phyloP scores from a whole-genome alignment of 352 stramenopile genomes.

The Pythium vanterpoolii region DNA sequence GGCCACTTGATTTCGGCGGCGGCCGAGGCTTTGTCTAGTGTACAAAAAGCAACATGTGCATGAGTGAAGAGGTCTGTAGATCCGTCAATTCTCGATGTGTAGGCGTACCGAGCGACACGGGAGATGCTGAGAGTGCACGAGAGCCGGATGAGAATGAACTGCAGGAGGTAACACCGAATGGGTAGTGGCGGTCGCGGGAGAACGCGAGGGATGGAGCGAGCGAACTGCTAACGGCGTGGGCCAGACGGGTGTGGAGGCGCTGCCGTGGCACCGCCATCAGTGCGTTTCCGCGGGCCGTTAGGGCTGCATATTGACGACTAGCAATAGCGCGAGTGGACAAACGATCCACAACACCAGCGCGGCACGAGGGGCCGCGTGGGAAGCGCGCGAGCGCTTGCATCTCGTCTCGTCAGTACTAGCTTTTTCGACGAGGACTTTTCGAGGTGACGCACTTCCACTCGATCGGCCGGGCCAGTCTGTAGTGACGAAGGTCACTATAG shows the following conservation, averaged over 20 bases:
- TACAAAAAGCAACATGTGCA: no score
- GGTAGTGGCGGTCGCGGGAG: background rate
- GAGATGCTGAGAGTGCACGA: background rate
- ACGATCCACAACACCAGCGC: background rate
- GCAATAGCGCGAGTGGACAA: background rate
- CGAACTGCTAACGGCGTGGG: background rate
- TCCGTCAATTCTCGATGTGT: no score
- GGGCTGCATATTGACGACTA: background rate
- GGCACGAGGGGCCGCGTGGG: constrained; percentile 8
- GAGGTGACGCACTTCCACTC: constrained; percentile 15
- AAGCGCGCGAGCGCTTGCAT: constrained; percentile 16
- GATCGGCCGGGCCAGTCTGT: background rate
- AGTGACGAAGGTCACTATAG: constrained; percentile 14
- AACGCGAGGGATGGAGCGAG: background rate
- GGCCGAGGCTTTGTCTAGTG: background rate
- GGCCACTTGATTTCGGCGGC: constrained; percentile 17
- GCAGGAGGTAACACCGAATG: background rate
- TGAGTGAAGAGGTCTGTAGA: no score
- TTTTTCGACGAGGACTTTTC: no score
- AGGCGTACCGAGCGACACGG: no score
- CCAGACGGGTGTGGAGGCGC: constrained; percentile 4
- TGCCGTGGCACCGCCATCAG: constrained; percentile 11
- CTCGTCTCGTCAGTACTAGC: no score
- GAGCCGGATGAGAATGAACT: background rate
- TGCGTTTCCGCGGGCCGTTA: background rate